Evolutionary conservation across 768 basidiomycete species (phyloP).

Genomic region (Lactarius hengduanensis): DNA sequence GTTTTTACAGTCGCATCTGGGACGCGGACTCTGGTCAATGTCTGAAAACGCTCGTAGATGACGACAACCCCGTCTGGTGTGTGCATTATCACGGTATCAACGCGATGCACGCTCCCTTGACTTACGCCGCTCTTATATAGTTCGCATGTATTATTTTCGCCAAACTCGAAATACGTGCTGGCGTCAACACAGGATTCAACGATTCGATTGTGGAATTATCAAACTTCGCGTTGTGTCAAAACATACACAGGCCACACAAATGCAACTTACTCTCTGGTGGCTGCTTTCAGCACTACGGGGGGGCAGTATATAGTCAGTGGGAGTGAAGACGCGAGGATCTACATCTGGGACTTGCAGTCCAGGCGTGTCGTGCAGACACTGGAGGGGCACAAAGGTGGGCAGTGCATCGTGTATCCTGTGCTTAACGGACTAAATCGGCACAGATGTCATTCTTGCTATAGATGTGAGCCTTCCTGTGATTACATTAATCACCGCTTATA

Average conservation of each 20-base stretch:
- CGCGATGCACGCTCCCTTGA: neutral
- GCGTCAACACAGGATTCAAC: conserved; percentile 94
- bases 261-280: conserved; percentile 76
- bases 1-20: conserved; percentile 81
- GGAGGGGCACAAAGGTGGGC: conserved; percentile 76
- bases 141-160: conserved; percentile 87
- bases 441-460: conserved; percentile 71
- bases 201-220: conserved; percentile 92
- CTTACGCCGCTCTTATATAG: conserved; percentile 39
- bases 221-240: conserved; percentile 87
- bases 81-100: conserved; percentile 23
- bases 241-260: conserved; percentile 88
- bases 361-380: conserved; percentile 71
- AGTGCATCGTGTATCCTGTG: conserved; percentile 13
- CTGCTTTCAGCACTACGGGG: conserved; percentile 59
- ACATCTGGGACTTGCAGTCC: conserved; percentile 88
- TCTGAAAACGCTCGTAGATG: conserved; percentile 94
- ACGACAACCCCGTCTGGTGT: conserved; percentile 91
- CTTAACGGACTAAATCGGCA: neutral
- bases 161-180: conserved; percentile 87
- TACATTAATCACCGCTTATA: conserved; percentile 16
- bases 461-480: conserved; percentile 44
- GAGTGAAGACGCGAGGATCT: conserved; percentile 85
- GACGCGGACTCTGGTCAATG: conserved; percentile 97
- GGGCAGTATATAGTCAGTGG: conserved; percentile 81